These are phyloP conservation scores for Amphicarpaea edgeworthii DNA, from an alignment of 306 rosid species.

Conservation along the genomic window DNA sequence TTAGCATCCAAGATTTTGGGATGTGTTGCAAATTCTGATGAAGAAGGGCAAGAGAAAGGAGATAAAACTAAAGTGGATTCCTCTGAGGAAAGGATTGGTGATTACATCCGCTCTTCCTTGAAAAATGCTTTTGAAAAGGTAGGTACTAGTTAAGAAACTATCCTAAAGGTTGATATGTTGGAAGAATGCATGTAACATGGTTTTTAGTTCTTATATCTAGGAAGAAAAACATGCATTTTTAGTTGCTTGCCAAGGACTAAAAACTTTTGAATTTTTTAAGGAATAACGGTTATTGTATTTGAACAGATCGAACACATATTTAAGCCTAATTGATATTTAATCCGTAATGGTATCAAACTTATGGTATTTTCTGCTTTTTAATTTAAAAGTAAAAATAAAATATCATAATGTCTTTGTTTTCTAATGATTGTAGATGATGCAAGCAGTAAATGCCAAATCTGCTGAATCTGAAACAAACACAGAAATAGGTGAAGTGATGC, in stretches of 20 bases:
- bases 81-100: slow-evolving; percentile 61
- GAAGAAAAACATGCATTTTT: background rate
- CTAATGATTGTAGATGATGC: slow-evolving; percentile 54
- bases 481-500: slow-evolving; percentile 55
- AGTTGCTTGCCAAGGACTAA: background rate
- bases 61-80: slow-evolving; percentile 48
- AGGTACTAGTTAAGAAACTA: background rate
- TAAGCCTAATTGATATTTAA: background rate
- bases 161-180: background rate
- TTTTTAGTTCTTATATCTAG: background rate
- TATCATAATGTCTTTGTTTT: slow-evolving; percentile 1
- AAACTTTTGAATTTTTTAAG: background rate
- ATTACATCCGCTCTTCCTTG: slow-evolving; percentile 71
- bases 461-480: slow-evolving; percentile 44
- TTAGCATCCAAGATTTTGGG: slow-evolving; percentile 63
- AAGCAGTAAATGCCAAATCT: slow-evolving; percentile 50
- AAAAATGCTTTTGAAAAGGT: slow-evolving; percentile 74
- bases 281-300: background rate
- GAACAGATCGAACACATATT: background rate
- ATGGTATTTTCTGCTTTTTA: background rate
- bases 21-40: slow-evolving; percentile 57
- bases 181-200: slow-evolving; percentile 2
- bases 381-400: background rate
- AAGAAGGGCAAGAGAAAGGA: slow-evolving; percentile 48
- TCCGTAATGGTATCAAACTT: background rate